phyloP scores from a whole-genome alignment of 768 basidiomycete species.

The Tulasnella sp. region DNA sequence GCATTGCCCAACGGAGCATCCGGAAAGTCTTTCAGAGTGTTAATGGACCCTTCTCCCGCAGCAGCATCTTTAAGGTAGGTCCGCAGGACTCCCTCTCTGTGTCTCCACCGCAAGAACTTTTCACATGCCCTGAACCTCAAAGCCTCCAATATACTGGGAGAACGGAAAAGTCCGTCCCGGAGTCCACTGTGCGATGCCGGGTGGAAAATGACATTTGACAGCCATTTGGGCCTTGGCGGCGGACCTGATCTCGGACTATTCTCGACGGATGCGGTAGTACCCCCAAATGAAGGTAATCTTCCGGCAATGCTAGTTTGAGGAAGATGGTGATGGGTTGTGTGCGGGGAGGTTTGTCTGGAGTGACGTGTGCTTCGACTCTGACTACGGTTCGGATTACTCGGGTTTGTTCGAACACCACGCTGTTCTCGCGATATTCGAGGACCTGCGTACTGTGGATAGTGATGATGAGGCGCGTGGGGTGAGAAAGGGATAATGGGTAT shows the following conservation, averaged over 20 bases:
- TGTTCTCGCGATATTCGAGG: no score
- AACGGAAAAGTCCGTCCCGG: slow-evolving; percentile 4
- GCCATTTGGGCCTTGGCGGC: not conserved
- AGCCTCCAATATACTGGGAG: not conserved
- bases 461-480: not conserved
- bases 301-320: not conserved
- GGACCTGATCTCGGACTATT: not conserved
- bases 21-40: not conserved
- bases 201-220: slow-evolving; percentile 3
- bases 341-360: not conserved
- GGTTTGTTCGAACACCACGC: no score
- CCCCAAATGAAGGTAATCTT: not conserved
- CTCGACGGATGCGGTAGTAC: not conserved
- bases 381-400: no score
- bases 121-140: slow-evolving; percentile 1
- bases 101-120: slow-evolving; percentile 5
- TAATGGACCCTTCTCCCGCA: not conserved
- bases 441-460: not conserved
- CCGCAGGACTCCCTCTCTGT: slow-evolving; percentile 5
- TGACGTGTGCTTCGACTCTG: no score
- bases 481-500: slow-evolving; percentile 10
- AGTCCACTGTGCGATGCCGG: slow-evolving; percentile 9
- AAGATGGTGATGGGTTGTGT: not conserved
- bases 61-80: no score
- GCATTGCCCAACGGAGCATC: not conserved